A percentile compares a stretch with the other conserved stretches of the same genome.
phyloP scores from a whole-genome alignment of 2,329 filamentous ascomycete species.

The Cryphonectria naterciae region DNA sequence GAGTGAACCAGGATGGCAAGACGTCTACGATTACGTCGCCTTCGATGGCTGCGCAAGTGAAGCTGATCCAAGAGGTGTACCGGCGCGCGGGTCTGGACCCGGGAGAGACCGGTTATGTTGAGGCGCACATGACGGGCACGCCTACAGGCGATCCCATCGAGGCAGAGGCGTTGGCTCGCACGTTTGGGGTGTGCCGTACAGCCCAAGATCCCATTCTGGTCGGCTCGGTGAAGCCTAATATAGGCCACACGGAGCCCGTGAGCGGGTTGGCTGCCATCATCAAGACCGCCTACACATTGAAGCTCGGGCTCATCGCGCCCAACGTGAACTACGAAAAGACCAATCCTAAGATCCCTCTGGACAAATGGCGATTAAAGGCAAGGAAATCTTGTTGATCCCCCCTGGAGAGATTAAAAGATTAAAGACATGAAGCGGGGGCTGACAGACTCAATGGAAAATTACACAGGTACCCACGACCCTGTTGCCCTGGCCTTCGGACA shows the following conservation, averaged over 20 bases:
- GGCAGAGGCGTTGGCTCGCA: conserved; percentile 40
- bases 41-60: conserved; percentile 40
- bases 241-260: conserved; percentile 39
- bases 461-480: conserved; percentile 26
- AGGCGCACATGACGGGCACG: conserved; percentile 48
- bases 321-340: conserved; percentile 32
- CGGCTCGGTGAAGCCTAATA: conserved; percentile 37
- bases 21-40: conserved; percentile 45
- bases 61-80: conserved; percentile 42
- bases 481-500: conserved; percentile 20
- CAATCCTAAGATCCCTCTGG: conserved; percentile 37
- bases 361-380: conserved; percentile 36
- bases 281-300: conserved; percentile 35
- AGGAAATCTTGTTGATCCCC: neutral
- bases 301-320: conserved; percentile 35
- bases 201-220: conserved; percentile 32
- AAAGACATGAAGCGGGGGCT: too few relatives aligned
- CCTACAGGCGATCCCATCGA: conserved; percentile 47
- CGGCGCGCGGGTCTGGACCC: conserved; percentile 36
- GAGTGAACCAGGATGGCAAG: conserved; percentile 49
- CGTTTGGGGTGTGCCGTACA: conserved; percentile 35
- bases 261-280: conserved; percentile 36
- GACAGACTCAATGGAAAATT: neutral
- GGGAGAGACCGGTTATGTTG: conserved; percentile 40
- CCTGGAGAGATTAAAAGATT: too few relatives aligned